Evolutionary conservation across 108 stramenopile genomes (phyloP).

Genomic region (Nitzschia sp.): DNA sequence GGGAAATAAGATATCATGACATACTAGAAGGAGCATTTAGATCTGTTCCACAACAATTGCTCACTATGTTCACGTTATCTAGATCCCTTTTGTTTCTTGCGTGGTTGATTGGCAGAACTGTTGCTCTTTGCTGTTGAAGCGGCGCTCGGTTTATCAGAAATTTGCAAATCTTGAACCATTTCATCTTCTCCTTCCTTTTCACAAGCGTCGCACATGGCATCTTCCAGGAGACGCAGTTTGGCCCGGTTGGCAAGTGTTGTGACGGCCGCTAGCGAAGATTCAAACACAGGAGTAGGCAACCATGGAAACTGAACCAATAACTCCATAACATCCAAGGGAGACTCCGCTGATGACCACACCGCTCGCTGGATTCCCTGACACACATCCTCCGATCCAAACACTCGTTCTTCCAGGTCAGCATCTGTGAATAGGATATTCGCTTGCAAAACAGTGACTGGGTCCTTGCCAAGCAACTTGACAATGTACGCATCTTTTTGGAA

Average conservation of each 20-base stretch:
- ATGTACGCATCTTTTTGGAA: slow-evolving; percentile 50
- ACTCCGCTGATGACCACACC: slow-evolving; percentile 46
- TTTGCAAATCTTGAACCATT: slow-evolving; percentile 61
- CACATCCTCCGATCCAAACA: slow-evolving; percentile 45
- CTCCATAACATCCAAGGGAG: slow-evolving; percentile 59
- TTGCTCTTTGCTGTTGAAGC: background rate
- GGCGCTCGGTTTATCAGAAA: slow-evolving; percentile 35
- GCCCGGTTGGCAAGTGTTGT: slow-evolving; percentile 55
- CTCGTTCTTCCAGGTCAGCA: slow-evolving; percentile 65
- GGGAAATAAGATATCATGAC: slow-evolving; percentile 1
- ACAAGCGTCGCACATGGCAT: slow-evolving; percentile 83
- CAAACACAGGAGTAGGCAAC: slow-evolving; percentile 35
- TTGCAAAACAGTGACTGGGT: slow-evolving; percentile 2
- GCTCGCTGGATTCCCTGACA: slow-evolving; percentile 53
- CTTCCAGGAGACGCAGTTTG: slow-evolving; percentile 72
- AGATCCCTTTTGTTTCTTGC: too few relatives aligned
- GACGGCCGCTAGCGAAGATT: background rate
- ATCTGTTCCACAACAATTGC: too few relatives aligned
- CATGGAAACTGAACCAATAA: slow-evolving; percentile 57
- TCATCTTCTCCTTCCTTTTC: slow-evolving; percentile 78
- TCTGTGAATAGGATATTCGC: slow-evolving; percentile 20
- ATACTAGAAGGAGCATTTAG: too few relatives aligned
- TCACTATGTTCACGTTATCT: too few relatives aligned
- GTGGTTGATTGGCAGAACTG: too few relatives aligned
- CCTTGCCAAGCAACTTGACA: slow-evolving; percentile 27